Evolutionary conservation across 352 stramenopile species (phyloP).

Genomic region (Pythium volutum): DNA sequence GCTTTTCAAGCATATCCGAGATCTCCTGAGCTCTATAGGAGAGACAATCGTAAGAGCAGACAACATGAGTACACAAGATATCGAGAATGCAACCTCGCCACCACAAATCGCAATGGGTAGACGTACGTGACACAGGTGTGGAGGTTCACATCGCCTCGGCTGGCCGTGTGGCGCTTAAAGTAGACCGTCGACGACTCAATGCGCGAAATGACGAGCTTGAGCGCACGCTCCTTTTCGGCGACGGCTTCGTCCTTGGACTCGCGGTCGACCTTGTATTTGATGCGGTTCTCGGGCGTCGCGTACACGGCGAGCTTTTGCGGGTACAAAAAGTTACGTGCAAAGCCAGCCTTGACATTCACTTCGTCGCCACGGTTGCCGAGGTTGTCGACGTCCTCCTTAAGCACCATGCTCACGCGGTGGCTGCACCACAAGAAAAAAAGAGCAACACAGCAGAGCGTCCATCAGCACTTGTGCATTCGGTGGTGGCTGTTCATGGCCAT

Average conservation of each 20-base stretch:
- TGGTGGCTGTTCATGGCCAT: neutral
- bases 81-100: neutral
- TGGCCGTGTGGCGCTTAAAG: constrained; percentile 81
- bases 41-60: neutral
- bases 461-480: neutral
- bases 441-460: neutral
- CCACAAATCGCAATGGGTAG: neutral
- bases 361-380: constrained; percentile 90
- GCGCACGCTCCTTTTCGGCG: constrained; percentile 57
- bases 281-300: constrained; percentile 88
- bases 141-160: constrained; percentile 55
- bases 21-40: constrained; percentile 70
- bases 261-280: constrained; percentile 79
- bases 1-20: constrained; percentile 83
- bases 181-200: constrained; percentile 57
- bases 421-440: constrained; percentile 23
- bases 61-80: neutral
- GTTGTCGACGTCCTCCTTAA: constrained; percentile 82
- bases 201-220: constrained; percentile 60
- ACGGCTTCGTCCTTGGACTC: constrained; percentile 42
- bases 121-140: constrained; percentile 67
- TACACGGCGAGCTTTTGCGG: constrained; percentile 94
- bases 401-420: constrained; percentile 82
- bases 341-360: constrained; percentile 91
- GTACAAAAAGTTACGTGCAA: constrained; percentile 93